phyloP scores from a whole-genome alignment of 768 basidiomycete species.

The Kwoniella sp. region DNA sequence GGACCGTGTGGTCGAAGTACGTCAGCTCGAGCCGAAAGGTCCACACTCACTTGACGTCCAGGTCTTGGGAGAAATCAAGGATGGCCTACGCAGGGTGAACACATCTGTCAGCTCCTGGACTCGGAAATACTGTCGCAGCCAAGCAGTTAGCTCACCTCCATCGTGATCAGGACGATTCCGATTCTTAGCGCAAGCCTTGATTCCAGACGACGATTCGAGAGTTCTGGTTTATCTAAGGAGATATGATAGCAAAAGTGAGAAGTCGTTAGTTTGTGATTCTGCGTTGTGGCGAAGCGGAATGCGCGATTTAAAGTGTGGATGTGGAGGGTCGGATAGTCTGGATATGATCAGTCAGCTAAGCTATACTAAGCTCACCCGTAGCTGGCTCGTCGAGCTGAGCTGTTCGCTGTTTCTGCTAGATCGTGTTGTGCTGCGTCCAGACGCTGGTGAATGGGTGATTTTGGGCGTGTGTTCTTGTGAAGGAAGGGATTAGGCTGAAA shows the following conservation, averaged over 20 bases:
- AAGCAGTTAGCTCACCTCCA: conserved; percentile 44
- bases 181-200: not conserved
- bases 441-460: too few relatives aligned
- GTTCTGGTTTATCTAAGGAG: not conserved
- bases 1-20: too few relatives aligned
- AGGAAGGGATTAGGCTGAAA: too few relatives aligned
- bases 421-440: too few relatives aligned
- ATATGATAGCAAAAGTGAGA: not conserved
- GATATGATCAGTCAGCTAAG: too few relatives aligned
- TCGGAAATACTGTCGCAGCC: not conserved
- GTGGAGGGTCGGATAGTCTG: not conserved
- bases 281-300: conserved; percentile 3
- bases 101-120: conserved; percentile 10
- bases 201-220: not conserved
- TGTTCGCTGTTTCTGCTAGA: not conserved
- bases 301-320: conserved; percentile 5
- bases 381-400: not conserved
- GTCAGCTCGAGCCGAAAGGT: too few relatives aligned
- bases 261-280: not conserved
- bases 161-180: conserved; percentile 24
- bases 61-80: conserved; percentile 89
- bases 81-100: conserved; percentile 64
- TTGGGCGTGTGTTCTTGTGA: too few relatives aligned
- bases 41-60: conserved; percentile 73
- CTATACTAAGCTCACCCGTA: not conserved